A percentile compares a stretch with the other conserved stretches of the same genome.
Evolutionary conservation across 2,329 filamentous ascomycete species (phyloP).

Genomic region (Cladophialophora chaetospira): DNA sequence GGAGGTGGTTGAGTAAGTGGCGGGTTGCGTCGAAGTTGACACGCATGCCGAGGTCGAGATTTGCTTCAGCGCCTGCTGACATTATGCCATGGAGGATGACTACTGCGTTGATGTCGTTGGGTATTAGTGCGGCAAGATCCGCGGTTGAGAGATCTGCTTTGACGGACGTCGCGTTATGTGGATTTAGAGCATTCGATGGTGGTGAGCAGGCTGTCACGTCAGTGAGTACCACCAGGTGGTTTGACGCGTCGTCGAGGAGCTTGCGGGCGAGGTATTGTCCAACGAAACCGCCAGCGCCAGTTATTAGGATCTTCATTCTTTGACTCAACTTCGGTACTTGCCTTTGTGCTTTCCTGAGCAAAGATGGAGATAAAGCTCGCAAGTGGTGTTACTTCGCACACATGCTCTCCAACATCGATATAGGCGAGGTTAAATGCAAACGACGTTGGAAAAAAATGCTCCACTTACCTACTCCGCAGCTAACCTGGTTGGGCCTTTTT

Average conservation of each 20-base stretch:
- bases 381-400: no score
- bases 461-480: no score
- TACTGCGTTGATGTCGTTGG: slow-evolving; percentile 51
- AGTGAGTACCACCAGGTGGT: neutral
- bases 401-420: no score
- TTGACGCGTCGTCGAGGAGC: slow-evolving; percentile 50
- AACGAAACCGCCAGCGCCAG: slow-evolving; percentile 64
- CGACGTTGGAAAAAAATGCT: no score
- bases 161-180: neutral
- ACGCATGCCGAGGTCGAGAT: slow-evolving; percentile 59
- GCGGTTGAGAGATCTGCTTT: neutral
- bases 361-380: no score
- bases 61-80: slow-evolving; percentile 62
- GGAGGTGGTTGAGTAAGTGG: slow-evolving; percentile 54
- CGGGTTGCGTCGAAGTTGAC: slow-evolving; percentile 64
- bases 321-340: no score
- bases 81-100: slow-evolving; percentile 69
- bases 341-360: no score
- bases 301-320: slow-evolving; percentile 58
- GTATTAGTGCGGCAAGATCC: slow-evolving; percentile 32
- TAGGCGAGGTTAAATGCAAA: no score
- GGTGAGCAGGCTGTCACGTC: neutral
- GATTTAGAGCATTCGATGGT: neutral
- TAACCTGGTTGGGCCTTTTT: no score
- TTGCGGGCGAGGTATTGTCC: slow-evolving; percentile 60